Evolutionary conservation across 2,329 filamentous ascomycete genomes (phyloP).

Genomic region (Colletotrichum sp.): DNA sequence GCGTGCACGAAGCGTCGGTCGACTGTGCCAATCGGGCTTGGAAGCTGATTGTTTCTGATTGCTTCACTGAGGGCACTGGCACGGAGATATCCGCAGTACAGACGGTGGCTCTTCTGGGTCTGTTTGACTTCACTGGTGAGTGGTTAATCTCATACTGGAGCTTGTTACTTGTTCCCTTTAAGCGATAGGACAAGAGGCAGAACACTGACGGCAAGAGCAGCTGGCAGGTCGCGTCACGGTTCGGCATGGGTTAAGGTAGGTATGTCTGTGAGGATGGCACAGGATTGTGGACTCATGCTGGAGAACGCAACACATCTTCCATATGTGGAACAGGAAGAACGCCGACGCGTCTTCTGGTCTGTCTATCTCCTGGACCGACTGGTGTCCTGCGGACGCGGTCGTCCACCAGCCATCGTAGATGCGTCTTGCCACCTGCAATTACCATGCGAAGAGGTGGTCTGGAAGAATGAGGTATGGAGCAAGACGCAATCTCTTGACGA

Average conservation of each 20-base stretch:
- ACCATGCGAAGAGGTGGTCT: conserved; percentile 25
- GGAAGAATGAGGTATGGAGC: not conserved
- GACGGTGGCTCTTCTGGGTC: conserved; percentile 37
- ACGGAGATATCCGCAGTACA: conserved; percentile 39
- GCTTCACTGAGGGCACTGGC: conserved; percentile 32
- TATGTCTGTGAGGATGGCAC: conserved; percentile 34
- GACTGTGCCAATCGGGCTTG: conserved; percentile 25
- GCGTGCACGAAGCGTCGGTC: not conserved
- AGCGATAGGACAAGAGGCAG: not conserved
- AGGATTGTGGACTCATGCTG: conserved; percentile 33
- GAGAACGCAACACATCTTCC: conserved; percentile 21
- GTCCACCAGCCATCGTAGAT: conserved; percentile 37
- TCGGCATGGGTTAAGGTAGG: conserved; percentile 41
- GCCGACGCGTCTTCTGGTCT: conserved; percentile 41
- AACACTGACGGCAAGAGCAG: not conserved
- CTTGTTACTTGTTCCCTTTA: not conserved
- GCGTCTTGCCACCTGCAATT: conserved; percentile 35
- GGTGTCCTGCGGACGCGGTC: conserved; percentile 36
- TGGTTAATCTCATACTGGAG: not conserved
- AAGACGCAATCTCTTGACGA: not conserved
- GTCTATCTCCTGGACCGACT: conserved; percentile 41
- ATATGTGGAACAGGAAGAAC: conserved; percentile 32
- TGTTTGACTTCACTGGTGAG: conserved; percentile 42
- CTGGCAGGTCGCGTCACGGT: conserved; percentile 26
- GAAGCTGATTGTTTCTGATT: conserved; percentile 35